Evolutionary conservation across 345 rosid genomes (phyloP).

Genomic region (Nephelium lappaceum): DNA sequence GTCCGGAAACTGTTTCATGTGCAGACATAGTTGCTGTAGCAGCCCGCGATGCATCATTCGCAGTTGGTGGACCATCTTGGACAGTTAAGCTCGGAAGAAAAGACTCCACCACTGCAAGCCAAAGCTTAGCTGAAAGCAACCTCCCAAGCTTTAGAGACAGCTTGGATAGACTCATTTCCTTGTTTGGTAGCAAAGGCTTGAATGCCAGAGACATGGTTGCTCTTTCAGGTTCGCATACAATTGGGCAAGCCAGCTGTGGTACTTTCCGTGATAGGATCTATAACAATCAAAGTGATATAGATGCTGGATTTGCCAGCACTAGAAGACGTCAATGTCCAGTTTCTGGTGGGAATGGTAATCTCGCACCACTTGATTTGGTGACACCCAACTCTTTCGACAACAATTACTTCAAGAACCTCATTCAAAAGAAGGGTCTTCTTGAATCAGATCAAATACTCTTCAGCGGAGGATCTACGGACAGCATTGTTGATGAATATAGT

Average conservation of each 20-base stretch:
- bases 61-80: conserved; percentile 54
- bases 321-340: conserved; percentile 44
- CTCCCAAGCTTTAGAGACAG: conserved; percentile 46
- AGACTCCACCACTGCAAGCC: conserved; percentile 44
- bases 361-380: conserved; percentile 11
- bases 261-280: conserved; percentile 53
- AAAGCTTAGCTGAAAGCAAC: conserved; percentile 34
- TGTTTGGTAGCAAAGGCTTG: conserved; percentile 49
- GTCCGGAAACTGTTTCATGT: conserved; percentile 67
- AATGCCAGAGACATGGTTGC: conserved; percentile 63
- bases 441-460: conserved; percentile 49
- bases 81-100: conserved; percentile 43
- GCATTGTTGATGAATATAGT: conserved; percentile 46
- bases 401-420: conserved; percentile 51
- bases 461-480: conserved; percentile 46
- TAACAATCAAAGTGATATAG: conserved; percentile 44
- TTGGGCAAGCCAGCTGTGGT: conserved; percentile 57
- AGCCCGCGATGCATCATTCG: conserved; percentile 53
- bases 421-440: conserved; percentile 59
- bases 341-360: conserved; percentile 16
- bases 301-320: conserved; percentile 46
- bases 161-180: conserved; percentile 38
- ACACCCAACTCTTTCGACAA: conserved; percentile 61
- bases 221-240: conserved; percentile 57
- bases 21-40: conserved; percentile 68